Base-by-base conservation (phyloP, 2,329 filamentous ascomycete species). In the Botrytis deweyae region DNA sequence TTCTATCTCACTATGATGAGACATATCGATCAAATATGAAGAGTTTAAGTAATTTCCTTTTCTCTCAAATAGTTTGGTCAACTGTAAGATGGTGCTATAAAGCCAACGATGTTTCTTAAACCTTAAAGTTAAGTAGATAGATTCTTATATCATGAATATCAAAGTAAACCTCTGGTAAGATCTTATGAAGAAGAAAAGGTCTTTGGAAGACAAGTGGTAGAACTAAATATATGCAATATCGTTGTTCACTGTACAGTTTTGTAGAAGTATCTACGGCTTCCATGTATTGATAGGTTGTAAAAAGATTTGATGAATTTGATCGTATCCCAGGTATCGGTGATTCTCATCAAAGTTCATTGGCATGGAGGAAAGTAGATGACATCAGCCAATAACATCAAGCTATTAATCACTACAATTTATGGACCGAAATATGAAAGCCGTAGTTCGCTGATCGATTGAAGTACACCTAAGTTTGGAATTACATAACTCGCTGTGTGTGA, bases 141-240 rank as follows among this genome's bases (percentile, higher is more conserved):
- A 20, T 20, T 1, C 10, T n/a, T 40, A 3, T 16, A 29, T 67
- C 5, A 33, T 38, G 6, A 3, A 7, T 18, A 40, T 20, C 5
- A 20, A 29, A 29, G 8, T 1, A 12, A 16, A 55, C 0, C 0
- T 1, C 14, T 29, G 3, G n/a, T 0, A 14, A 5, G 7, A 4
- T 40, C 22, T 38, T 55, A 20, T 40, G 33, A 25, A n/a, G 5
- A 10, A 25, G 10, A 7, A 20, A 40, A 6, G 14, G 3, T 38
- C 22, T 7, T 4, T n/a, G 33, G 4, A 6, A 52, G 44, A n/a
- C 18, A 3, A 33, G 8, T 65, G 42, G 10, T 12, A 1, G 44
- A 29, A 4, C 10, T 65, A 49, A 4, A 63, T n/a, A 63, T n/a
- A n/a, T 9, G 4, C 0, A n/a, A 22, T 10, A 20, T 38, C 16